Evolutionary conservation across 164 flowering plant species (phyloP).

Genomic region (Akebia trifoliata): DNA sequence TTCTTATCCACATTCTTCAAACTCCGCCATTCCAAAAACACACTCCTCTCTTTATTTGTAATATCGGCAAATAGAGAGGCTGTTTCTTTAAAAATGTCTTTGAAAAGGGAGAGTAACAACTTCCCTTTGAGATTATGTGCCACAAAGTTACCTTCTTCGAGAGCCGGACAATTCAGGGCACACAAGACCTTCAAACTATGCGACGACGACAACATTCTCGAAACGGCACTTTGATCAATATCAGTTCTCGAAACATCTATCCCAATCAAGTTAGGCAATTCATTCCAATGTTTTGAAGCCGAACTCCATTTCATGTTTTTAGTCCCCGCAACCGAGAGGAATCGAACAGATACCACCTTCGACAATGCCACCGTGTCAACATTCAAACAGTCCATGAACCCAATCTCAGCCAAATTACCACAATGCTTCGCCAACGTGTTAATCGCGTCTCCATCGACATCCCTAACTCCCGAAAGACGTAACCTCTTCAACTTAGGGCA

Average conservation of each 20-base stretch:
- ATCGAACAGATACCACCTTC: conserved; percentile 53
- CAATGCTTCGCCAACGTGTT: conserved; percentile 74
- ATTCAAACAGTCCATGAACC: conserved; percentile 73
- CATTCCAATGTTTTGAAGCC: conserved; percentile 57
- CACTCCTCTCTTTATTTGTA: conserved; percentile 41
- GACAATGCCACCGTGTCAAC: conserved; percentile 69
- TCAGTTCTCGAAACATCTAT: conserved; percentile 92
- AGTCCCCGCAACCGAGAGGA: conserved; percentile 85
- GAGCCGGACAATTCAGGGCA: conserved; percentile 68
- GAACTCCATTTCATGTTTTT: conserved; percentile 64
- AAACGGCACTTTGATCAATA: conserved; percentile 48
- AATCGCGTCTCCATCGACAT: conserved; percentile 65
- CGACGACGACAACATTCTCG: conserved; percentile 54
- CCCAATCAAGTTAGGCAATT: conserved; percentile 65
- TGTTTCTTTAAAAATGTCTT: conserved; percentile 62
- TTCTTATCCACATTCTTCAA: conserved; percentile 36
- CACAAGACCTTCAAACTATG: conserved; percentile 70
- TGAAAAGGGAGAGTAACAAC: conserved; percentile 56
- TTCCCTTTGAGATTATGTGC: conserved; percentile 48
- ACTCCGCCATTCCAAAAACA: conserved; percentile 66
- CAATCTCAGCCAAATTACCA: conserved; percentile 62
- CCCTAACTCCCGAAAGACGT: conserved; percentile 84
- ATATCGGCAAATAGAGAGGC: conserved; percentile 55
- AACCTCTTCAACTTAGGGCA: conserved; percentile 71
- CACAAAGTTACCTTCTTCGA: conserved; percentile 55